These are phyloP conservation scores for Clathrospora elynae DNA, from an alignment of 2,329 filamentous ascomycete species.

Conservation along the genomic window DNA sequence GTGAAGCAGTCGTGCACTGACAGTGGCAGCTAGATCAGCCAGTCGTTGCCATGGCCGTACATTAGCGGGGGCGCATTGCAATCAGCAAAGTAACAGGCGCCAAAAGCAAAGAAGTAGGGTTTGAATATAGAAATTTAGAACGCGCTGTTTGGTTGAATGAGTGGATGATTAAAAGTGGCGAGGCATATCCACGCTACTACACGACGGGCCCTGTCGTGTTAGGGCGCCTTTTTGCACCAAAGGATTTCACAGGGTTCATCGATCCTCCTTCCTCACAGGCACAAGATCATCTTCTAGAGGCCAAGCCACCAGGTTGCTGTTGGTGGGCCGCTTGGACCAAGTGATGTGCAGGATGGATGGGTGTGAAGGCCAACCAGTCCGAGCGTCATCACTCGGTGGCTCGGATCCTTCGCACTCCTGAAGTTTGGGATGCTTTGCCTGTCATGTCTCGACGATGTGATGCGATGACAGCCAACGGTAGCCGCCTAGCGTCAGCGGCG, in stretches of 20 bases:
- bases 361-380: constrained; percentile 34
- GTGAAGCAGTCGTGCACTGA: constrained; percentile 34
- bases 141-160: constrained; percentile 42
- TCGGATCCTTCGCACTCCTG: constrained; percentile 21
- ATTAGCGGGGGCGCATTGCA: constrained; percentile 33
- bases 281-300: constrained; percentile 23
- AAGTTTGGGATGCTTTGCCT: constrained; percentile 27
- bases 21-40: constrained; percentile 35
- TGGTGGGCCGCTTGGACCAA: constrained; percentile 44
- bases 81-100: constrained; percentile 32
- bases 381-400: constrained; percentile 29
- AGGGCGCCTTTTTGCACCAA: constrained; percentile 35
- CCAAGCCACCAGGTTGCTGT: constrained; percentile 28
- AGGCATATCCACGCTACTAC: constrained; percentile 42
- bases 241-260: constrained; percentile 40
- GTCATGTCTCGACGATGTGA: constrained; percentile 25
- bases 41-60: constrained; percentile 26
- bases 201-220: constrained; percentile 33
- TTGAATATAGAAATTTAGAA: constrained; percentile 39
- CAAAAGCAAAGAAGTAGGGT: constrained; percentile 45
- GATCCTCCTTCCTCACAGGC: constrained; percentile 24
- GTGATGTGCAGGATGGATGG: constrained; percentile 50
- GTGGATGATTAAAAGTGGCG: constrained; percentile 49
- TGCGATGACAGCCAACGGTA: constrained; percentile 32
- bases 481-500: constrained; percentile 36